Conservation (phyloP, 1,284 basidiomycete species). For the Volvariella volvacea region DNA sequence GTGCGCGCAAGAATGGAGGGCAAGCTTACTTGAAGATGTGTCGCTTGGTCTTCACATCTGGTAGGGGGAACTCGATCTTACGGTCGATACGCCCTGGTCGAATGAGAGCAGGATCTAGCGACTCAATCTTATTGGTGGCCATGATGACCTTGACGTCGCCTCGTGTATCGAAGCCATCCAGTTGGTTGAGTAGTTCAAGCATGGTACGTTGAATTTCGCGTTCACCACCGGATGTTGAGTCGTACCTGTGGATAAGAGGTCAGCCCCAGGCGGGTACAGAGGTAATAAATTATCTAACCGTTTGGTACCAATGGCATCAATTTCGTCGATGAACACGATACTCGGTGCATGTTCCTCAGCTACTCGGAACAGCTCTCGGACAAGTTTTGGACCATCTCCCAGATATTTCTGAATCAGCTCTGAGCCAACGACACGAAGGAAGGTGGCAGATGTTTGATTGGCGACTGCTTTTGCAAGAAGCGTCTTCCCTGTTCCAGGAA, state of each 20-base stretch:
- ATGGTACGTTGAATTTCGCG: conserved; percentile 99
- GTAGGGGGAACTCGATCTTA: conserved; percentile 95
- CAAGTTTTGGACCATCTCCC: conserved; percentile 98
- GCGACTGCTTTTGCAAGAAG: conserved; percentile 97
- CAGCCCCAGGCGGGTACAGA: not conserved
- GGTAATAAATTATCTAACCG: conserved; percentile 46
- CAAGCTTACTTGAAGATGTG: conserved; percentile 85
- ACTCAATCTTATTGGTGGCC: conserved; percentile 92
- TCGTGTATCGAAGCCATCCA: conserved; percentile 98
- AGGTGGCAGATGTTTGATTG: conserved; percentile 98
- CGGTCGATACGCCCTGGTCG: conserved; percentile 98
- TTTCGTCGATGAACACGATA: conserved; percentile 99
- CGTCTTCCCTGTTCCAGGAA: conserved; percentile 98
- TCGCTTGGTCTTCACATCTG: conserved; percentile 93
- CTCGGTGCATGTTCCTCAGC: conserved; percentile 98
- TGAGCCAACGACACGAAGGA: conserved; percentile 95
- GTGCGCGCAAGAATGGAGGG: not conserved
- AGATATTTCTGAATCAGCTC: conserved; percentile 99
- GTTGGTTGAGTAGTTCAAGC: conserved; percentile 96
- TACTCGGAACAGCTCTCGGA: conserved; percentile 94
- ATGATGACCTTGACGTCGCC: conserved; percentile 98
- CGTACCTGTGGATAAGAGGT: conserved; percentile 51
- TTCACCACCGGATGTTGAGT: conserved; percentile 96
- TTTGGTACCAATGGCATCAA: conserved; percentile 98
- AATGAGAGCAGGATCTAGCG: conserved; percentile 93